Evolutionary conservation across 495 filamentous ascomycete species (phyloP).

Genomic region (Cercophora newfieldiana): DNA sequence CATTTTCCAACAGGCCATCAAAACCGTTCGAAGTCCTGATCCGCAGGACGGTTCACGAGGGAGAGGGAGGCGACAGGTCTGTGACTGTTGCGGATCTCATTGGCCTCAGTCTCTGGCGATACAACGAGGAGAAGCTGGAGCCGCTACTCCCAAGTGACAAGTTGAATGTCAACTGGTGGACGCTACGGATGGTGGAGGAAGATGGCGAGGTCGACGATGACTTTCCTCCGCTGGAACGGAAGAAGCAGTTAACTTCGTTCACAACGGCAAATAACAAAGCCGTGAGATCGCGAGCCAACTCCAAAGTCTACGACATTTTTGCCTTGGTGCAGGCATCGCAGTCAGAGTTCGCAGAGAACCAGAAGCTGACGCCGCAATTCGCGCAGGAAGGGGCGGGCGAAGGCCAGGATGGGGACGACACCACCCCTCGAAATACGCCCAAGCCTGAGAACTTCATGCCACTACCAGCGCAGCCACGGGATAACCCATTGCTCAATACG

Average conservation of each 20-base stretch:
- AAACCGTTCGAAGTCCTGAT: constrained; percentile 77
- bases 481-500: constrained; percentile 60
- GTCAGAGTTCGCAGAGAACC: constrained; percentile 74
- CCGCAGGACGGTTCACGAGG: constrained; percentile 70
- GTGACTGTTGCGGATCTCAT: constrained; percentile 90
- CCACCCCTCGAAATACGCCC: constrained; percentile 45
- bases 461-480: constrained; percentile 38
- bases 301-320: constrained; percentile 91
- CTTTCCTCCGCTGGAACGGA: constrained; percentile 82
- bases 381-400: constrained; percentile 57
- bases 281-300: constrained; percentile 68
- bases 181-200: constrained; percentile 86
- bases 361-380: constrained; percentile 69
- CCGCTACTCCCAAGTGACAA: constrained; percentile 69
- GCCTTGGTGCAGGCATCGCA: constrained; percentile 81
- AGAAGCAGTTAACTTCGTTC: constrained; percentile 77
- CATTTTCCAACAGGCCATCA: constrained; percentile 71
- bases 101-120: constrained; percentile 83
- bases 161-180: constrained; percentile 88
- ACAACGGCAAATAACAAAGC: constrained; percentile 83
- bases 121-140: constrained; percentile 75
- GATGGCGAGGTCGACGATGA: constrained; percentile 90
- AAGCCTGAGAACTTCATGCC: constrained; percentile 41
- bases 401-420: constrained; percentile 38
- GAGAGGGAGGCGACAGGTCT: constrained; percentile 58